A percentile compares a stretch with the other conserved stretches of the same genome.
Conservation (phyloP, 2,329 filamentous ascomycete genomes). For the Talaromyces rugulosus region DNA sequence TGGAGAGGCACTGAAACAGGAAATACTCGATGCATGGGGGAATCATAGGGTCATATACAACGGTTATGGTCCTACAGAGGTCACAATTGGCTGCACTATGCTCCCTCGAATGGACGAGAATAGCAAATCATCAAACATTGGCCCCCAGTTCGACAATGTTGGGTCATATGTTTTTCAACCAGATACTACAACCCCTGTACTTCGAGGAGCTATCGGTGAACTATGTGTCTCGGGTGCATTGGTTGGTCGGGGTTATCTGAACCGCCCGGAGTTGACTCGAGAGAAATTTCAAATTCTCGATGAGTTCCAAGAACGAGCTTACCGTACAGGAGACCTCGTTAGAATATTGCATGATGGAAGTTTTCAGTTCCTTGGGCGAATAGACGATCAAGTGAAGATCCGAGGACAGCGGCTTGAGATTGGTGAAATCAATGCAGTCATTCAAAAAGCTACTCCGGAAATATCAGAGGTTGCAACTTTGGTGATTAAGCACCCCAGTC, state of each 20-base stretch:
- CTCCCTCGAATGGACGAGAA: conserved; percentile 73
- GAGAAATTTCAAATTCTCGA: conserved; percentile 69
- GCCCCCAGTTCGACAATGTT: conserved; percentile 80
- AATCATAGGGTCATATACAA: conserved; percentile 79
- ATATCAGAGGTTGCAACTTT: conserved; percentile 71
- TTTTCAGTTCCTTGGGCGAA: conserved; percentile 82
- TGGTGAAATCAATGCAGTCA: conserved; percentile 83
- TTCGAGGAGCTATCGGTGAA: conserved; percentile 77
- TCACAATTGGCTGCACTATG: conserved; percentile 89
- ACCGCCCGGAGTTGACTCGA: conserved; percentile 69
- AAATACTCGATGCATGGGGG: conserved; percentile 85
- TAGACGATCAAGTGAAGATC: conserved; percentile 89
- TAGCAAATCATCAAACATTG: conserved; percentile 83
- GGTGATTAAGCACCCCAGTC: conserved; percentile 65
- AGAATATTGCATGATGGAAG: conserved; percentile 73
- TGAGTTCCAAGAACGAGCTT: conserved; percentile 60
- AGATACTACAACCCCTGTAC: conserved; percentile 64
- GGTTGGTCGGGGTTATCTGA: conserved; percentile 85
- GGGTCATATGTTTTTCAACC: conserved; percentile 74
- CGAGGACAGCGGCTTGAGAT: conserved; percentile 85
- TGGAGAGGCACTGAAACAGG: conserved; percentile 81
- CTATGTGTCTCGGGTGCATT: conserved; percentile 82
- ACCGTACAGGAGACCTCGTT: conserved; percentile 86
- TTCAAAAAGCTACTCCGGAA: conserved; percentile 55
- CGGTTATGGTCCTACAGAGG: conserved; percentile 86